Evolutionary conservation across 148 eudicot genomes (phyloP), one percentile per base, ranked within the genome.

Genomic region (Fagopyrum tataricum): DNA sequence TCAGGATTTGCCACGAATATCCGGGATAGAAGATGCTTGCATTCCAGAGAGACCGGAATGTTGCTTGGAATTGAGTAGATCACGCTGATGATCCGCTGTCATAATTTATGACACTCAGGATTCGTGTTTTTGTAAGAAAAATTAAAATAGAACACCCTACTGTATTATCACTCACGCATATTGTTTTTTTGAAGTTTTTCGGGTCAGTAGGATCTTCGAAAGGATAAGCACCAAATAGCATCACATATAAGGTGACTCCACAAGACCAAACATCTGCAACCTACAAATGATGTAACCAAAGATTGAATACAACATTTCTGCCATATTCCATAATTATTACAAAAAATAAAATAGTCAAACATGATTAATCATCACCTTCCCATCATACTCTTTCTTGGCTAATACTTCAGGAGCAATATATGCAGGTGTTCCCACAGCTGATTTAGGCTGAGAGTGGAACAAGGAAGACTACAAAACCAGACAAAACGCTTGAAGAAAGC

Each of bases 201-300:
- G 90, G 96, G 70, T 92, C 96, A 17, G 74, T 76, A 0, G 90
- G 94, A 74, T 90, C 98, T 82, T 86, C 92, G 73, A 91, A 93
- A 8, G 98, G 97, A 81, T 93, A 93, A 46, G 89, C 90, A 62
- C 97, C 98, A 49, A 91, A 86, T 40, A 89, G 68, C 98, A 93
- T 93, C 68, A 91, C 95, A 74, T 86, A 93, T 73, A 91, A 78
- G 44, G 98, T 91, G 58, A 93, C 98, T 49, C 98, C 97, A 79
- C 93, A 88, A 14, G 95, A 93, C 98, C 98, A 93, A 37, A 93
- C 92, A 86, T 93, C 98, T 76, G 97, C 97, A 81, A 93, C 78
- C 97, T 93, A 79, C 72, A 77, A 31, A 26, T 51, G 56, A 51
- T 51, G 42, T 64, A 64, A 64, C 64, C 70, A 31, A 81, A 18